phyloP scores from a whole-genome alignment of 2,329 filamentous ascomycete species.

The Sphaerulina populicola region DNA sequence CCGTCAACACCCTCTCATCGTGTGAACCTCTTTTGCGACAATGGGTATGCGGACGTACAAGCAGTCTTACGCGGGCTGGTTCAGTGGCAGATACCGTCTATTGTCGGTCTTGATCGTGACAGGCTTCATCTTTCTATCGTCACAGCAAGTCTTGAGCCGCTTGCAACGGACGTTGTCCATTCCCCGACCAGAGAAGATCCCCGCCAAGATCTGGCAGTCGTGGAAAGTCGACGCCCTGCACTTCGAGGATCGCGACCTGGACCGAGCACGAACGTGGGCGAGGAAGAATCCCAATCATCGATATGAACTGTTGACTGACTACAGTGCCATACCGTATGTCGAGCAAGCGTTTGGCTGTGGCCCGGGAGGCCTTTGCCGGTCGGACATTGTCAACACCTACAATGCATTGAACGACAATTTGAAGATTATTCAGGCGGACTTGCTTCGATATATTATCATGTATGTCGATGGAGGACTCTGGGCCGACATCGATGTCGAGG shows the following conservation, averaged over 20 bases:
- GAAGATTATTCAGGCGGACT: constrained; percentile 58
- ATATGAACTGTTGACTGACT: constrained; percentile 61
- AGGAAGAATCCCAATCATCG: constrained; percentile 56
- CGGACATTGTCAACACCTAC: constrained; percentile 56
- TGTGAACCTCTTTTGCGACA: too few species aligned
- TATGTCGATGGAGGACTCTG: constrained; percentile 56
- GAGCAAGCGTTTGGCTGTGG: constrained; percentile 53
- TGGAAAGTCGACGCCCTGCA: constrained; percentile 62
- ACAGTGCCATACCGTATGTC: constrained; percentile 58
- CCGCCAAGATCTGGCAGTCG: neutral
- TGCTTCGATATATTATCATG: constrained; percentile 58
- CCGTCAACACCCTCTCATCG: too few species aligned
- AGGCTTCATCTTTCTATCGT: neutral
- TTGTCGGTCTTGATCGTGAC: too few species aligned
- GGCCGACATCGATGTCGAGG: constrained; percentile 52
- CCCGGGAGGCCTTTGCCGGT: constrained; percentile 53
- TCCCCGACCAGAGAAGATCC: neutral
- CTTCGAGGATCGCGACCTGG: constrained; percentile 56
- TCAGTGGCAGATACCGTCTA: too few species aligned
- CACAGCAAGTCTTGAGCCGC: neutral
- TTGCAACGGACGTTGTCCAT: neutral
- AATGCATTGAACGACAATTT: constrained; percentile 45
- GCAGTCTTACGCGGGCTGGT: too few species aligned
- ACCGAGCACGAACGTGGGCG: constrained; percentile 55
- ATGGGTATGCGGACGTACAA: too few species aligned